Evolutionary conservation across 2,329 filamentous ascomycete species (phyloP), one percentile per base, ranked within the genome.

Genomic region (Botrytis cinerea): DNA sequence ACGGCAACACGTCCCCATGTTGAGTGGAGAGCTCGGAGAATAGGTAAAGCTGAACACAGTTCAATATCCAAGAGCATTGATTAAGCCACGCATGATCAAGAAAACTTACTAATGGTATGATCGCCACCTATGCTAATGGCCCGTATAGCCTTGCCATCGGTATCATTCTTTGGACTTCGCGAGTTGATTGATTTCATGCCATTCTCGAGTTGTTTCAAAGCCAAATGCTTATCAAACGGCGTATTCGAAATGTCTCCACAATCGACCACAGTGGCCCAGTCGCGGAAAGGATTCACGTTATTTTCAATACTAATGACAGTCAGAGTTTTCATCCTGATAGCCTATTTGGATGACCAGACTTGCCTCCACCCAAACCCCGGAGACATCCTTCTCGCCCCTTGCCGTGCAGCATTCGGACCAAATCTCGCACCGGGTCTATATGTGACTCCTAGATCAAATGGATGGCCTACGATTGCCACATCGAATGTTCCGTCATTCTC

Each of bases 381-480:
- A 46, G 75, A 77, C 45, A 80, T 63, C 46, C 79, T 76, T 43
- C 78, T 64, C 22, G 76, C 77, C 48, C 77, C 79, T 72, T 79
- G 76, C 22, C 79, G 71, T 18, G 77, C 79, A 46, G 77, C 79
- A 77, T 78, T 79, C 3, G 79, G 79, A 14, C 79, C 79, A 73
- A 80, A 80, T 70, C 79, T 76, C 28, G 78, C 77, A 18, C 79
- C 79, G 16, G 79, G 78, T 60, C 79, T 72, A 75, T 80, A 80
- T 1, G 78, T 75, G 2, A 80, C 79, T 7, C 78, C 78, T 0
- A 80, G 73, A 73, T 80, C 79, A 71, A 80, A 80, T 6, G 79
- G 79, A 73, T 79, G 78, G 6, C 79, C 79, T 20, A 80, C 76
- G 38, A 80, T 79, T 1, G 77, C 79, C 70, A 80, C 79, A 69